Evolutionary conservation across 2,329 filamentous ascomycete species (phyloP).

Genomic region (Pyrenophora teres): DNA sequence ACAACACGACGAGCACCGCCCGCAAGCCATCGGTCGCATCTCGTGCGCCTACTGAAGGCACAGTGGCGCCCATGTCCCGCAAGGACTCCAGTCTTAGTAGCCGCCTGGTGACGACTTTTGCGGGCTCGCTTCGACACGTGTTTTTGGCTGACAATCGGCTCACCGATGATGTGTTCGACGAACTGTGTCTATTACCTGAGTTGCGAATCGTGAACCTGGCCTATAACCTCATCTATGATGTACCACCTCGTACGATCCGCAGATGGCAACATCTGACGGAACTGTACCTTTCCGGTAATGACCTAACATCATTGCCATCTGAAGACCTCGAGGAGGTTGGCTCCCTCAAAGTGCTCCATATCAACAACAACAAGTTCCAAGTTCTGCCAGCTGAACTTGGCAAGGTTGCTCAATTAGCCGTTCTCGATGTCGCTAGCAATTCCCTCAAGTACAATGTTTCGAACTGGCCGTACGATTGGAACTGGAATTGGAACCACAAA

Average conservation of each 20-base stretch:
- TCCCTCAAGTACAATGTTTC: conserved; percentile 97
- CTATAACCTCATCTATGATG: conserved; percentile 91
- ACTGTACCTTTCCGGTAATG: conserved; percentile 93
- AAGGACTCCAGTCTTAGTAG: conserved; percentile 91
- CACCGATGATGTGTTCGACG: conserved; percentile 93
- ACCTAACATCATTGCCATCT: conserved; percentile 85
- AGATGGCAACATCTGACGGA: conserved; percentile 90
- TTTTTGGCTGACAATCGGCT: conserved; percentile 93
- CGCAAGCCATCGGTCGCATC: conserved; percentile 85
- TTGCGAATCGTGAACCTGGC: conserved; percentile 88
- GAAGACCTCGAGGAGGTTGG: conserved; percentile 93
- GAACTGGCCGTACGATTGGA: conserved; percentile 99
- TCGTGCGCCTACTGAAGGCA: conserved; percentile 63
- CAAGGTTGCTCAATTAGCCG: conserved; percentile 86
- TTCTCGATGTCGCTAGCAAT: conserved; percentile 95
- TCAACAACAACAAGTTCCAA: conserved; percentile 98
- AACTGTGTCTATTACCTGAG: conserved; percentile 80
- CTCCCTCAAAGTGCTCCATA: conserved; percentile 84
- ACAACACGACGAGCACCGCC: conserved; percentile 54
- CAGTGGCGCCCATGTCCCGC: conserved; percentile 63
- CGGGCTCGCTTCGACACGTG: conserved; percentile 79
- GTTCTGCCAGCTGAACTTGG: conserved; percentile 94
- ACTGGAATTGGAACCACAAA: conserved; percentile 98
- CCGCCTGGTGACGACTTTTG: conserved; percentile 83
- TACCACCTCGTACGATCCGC: conserved; percentile 85